Evolutionary conservation across 371 early-diverging fungal genomes (phyloP).

Genomic region (Gilbertella persicaria): DNA sequence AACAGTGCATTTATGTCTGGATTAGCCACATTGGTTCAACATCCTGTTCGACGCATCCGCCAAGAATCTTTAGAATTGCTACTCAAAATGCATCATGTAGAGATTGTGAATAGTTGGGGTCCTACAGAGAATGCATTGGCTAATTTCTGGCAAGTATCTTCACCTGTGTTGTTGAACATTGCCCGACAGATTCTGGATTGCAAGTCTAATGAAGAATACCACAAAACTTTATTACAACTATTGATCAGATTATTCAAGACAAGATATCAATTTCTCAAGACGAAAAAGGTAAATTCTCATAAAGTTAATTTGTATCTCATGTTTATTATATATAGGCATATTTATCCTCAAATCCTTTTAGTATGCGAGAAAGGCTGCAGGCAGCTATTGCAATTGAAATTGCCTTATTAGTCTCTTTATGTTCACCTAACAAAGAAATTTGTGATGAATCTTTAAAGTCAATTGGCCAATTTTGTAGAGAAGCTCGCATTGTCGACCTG

Average conservation of each 20-base stretch:
- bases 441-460: constrained; percentile 61
- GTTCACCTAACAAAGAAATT: constrained; percentile 73
- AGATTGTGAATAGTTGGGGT: constrained; percentile 62
- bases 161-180: constrained; percentile 48
- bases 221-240: constrained; percentile 56
- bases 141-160: constrained; percentile 67
- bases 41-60: constrained; percentile 61
- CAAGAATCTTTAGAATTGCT: constrained; percentile 68
- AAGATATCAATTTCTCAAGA: constrained; percentile 66
- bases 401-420: constrained; percentile 71
- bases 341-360: constrained; percentile 16
- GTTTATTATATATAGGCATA: not conserved
- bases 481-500: constrained; percentile 59
- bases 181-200: constrained; percentile 52
- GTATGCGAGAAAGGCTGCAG: constrained; percentile 65
- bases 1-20: constrained; percentile 63
- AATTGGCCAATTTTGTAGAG: constrained; percentile 61
- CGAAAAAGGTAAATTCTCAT: constrained; percentile 52
- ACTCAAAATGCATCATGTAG: constrained; percentile 55
- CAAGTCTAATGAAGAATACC: constrained; percentile 58
- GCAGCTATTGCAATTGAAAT: constrained; percentile 77
- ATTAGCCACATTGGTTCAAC: constrained; percentile 63
- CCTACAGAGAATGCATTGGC: constrained; percentile 37
- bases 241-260: constrained; percentile 60
- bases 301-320: no score